A percentile compares a stretch with the other conserved stretches of the same genome.
Conservation (phyloP, 169 alveolate genomes). For the Eimeria necatrix region DNA sequence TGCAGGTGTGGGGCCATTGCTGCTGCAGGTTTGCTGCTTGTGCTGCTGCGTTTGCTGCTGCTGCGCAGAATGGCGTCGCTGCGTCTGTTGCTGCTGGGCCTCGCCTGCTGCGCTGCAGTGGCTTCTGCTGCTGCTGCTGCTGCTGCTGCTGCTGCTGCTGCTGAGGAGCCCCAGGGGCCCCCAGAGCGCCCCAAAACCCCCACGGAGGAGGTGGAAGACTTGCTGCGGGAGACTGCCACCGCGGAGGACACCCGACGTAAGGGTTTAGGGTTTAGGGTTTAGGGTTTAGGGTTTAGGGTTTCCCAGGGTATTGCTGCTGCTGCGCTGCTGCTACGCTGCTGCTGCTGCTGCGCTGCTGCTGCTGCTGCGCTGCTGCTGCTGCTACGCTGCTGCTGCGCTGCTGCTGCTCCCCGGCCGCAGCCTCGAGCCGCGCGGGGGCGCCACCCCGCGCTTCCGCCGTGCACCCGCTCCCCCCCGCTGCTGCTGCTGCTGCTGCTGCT, state of each 20-base stretch:
- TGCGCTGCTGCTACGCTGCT: no score
- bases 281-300: no score
- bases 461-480: no score
- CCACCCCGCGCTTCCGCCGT: no score
- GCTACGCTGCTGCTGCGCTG: not conserved
- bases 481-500: not conserved
- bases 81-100: conserved; percentile 7
- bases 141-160: not conserved
- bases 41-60: not conserved
- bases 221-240: not conserved
- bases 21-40: not conserved
- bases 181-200: not conserved
- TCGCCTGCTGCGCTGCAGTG: not conserved
- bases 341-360: no score
- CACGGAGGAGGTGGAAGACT: not conserved
- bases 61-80: not conserved
- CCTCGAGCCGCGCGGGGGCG: no score
- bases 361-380: not conserved
- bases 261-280: no score
- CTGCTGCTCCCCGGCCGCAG: not conserved
- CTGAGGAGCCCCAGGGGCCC: not conserved
- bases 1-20: not conserved
- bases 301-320: no score
- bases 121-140: not conserved
- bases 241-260: not conserved